A percentile compares a stretch with the other conserved stretches of the same genome.
phyloP scores from a whole-genome alignment of 2,329 filamentous ascomycete species.

The Alternaria arbusti region DNA sequence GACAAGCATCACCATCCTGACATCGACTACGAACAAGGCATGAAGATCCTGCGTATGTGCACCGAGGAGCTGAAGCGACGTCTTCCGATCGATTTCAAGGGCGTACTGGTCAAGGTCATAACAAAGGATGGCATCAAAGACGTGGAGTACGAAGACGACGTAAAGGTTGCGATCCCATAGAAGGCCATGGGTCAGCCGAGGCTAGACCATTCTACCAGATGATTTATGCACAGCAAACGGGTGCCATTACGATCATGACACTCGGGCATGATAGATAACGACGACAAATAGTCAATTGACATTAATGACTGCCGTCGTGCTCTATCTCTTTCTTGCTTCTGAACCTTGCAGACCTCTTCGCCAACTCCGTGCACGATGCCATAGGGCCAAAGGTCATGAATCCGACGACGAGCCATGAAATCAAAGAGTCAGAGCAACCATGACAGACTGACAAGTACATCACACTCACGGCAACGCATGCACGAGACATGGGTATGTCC shows the following conservation, averaged over 20 bases:
- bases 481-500: conserved; percentile 56
- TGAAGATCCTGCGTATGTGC: conserved; percentile 93
- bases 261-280: conserved; percentile 1
- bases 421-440: neutral
- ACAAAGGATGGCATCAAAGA: conserved; percentile 92
- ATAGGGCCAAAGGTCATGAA: neutral
- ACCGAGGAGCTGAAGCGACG: conserved; percentile 96
- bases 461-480: neutral
- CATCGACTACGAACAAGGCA: conserved; percentile 84
- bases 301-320: neutral
- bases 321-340: neutral
- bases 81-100: conserved; percentile 98
- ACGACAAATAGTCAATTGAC: neutral
- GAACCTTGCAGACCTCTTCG: neutral
- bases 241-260: conserved; percentile 7
- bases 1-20: conserved; percentile 99
- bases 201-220: conserved; percentile 4
- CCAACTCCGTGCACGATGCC: neutral
- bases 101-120: conserved; percentile 89
- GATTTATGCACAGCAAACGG: conserved; percentile 5
- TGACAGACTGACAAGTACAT: neutral
- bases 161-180: conserved; percentile 69
- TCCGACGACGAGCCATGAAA: neutral
- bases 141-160: conserved; percentile 84
- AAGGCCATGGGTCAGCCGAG: neutral